These are phyloP conservation scores for Trichophyton simii DNA, from an alignment of 2,329 filamentous ascomycete genomes.

Conservation along the genomic window DNA sequence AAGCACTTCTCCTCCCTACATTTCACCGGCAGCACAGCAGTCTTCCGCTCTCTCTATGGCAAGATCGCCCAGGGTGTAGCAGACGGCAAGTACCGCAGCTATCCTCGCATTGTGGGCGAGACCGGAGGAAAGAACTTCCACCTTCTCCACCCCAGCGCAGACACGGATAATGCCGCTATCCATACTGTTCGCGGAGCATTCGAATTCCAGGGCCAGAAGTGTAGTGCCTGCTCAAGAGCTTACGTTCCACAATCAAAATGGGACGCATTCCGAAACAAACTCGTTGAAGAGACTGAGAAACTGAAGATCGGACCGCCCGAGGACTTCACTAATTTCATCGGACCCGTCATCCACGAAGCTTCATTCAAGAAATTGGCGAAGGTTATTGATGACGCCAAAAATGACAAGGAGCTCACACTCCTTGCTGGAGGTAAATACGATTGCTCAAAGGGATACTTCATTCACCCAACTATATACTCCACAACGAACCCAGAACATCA, in stretches of 20 bases:
- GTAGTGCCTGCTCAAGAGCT: conserved; percentile 67
- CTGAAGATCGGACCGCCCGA: conserved; percentile 60
- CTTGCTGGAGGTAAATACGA: conserved; percentile 67
- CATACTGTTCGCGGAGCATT: conserved; percentile 80
- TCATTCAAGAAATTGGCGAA: conserved; percentile 69
- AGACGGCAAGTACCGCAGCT: conserved; percentile 68
- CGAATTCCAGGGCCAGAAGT: conserved; percentile 87
- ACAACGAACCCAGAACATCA: conserved; percentile 62
- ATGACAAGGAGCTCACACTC: conserved; percentile 60
- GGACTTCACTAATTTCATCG: conserved; percentile 66
- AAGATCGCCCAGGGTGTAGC: conserved; percentile 72
- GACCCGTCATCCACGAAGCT: conserved; percentile 70
- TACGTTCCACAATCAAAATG: conserved; percentile 68
- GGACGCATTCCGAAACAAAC: conserved; percentile 54
- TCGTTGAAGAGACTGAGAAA: conserved; percentile 55
- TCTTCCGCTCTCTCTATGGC: conserved; percentile 81
- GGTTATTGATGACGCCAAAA: conserved; percentile 69
- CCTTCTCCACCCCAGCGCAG: conserved; percentile 62
- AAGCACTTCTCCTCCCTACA: conserved; percentile 79
- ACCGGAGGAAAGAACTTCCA: conserved; percentile 94
- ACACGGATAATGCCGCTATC: conserved; percentile 63
- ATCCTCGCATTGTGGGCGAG: conserved; percentile 81
- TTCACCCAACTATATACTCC: conserved; percentile 70
- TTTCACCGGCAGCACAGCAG: conserved; percentile 84
- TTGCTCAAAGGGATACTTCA: conserved; percentile 65